phyloP scores from a whole-genome alignment of 257 asterid species.

The Leptodermis oblonga region DNA sequence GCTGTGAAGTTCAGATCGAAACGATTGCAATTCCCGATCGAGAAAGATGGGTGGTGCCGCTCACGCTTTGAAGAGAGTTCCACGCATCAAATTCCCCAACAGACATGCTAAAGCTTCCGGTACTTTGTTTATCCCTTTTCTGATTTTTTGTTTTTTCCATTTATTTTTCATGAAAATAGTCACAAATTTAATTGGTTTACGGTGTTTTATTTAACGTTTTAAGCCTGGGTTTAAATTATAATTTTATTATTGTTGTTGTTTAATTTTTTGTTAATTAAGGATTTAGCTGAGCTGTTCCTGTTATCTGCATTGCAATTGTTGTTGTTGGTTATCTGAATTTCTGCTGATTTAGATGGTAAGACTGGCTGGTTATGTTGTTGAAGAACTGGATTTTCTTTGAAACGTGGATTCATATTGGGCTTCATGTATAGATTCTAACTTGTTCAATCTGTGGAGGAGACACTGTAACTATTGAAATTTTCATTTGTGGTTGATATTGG shows the following conservation, averaged over 20 bases:
- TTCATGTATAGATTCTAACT: neutral
- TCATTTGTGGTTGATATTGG: neutral
- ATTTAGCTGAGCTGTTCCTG: neutral
- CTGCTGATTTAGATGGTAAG: neutral
- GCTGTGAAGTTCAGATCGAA: neutral
- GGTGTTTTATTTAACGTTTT: neutral
- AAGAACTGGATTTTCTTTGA: neutral
- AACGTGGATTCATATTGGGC: neutral
- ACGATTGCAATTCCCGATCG: neutral
- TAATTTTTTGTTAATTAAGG: neutral
- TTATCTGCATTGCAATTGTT: neutral
- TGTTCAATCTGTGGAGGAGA: neutral
- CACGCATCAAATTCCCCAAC: constrained; percentile 78
- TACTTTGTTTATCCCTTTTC: constrained; percentile 3
- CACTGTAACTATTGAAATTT: neutral
- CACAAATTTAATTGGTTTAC: neutral
- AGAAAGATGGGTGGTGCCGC: constrained; percentile 39
- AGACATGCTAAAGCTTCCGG: constrained; percentile 63
- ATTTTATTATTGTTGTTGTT: neutral
- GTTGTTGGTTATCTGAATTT: neutral
- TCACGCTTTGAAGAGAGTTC: constrained; percentile 79
- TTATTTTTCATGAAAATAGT: neutral
- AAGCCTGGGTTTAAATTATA: neutral
- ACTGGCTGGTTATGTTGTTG: neutral
- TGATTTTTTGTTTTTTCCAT: no score